Evolutionary conservation across 2,329 filamentous ascomycete species (phyloP), one percentile per base, ranked within the genome.

Genomic region (Clarireedia monteithiana): DNA sequence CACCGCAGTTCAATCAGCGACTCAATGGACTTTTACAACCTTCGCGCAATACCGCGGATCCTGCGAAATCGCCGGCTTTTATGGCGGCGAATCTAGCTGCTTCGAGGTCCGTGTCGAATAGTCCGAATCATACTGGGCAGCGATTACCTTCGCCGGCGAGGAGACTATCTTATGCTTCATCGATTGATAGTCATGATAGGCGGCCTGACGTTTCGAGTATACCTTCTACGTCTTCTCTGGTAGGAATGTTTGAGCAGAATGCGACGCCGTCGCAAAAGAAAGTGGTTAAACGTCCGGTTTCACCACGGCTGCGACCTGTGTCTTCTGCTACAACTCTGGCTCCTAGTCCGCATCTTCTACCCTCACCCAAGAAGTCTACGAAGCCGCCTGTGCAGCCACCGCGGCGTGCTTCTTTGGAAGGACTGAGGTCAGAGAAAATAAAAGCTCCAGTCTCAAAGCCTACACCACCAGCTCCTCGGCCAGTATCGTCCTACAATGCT

Each of bases 181-280:
- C 34, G 10, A 15, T 40, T 20, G 51, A 54, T 9, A 49, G 44
- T 39, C 17, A 5, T 34, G 51, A 54, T 24, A 54, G 51, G 34
- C 38, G 51, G 9, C 36, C 47, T 24, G 51, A 54, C 30, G 24
- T 54, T 24, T 48, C 51, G 1, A 74, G 82, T 5, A 84, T 87
- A 50, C 73, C 79, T 24, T 77, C 85, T 0, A 85, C 85, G 0
- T 81, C 75, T 3, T 80, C 83, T 4, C 73, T 89, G 20, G 84
- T 89, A 53, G 80, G 80, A 40, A 77, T 88, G 72, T 89, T 89
- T 62, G 86, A 91, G 70, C 74, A 77, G 60, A 76, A 72, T 44
- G 59, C 45, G 17, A 57, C 58, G 46, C 52, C 60, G 45, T 38
- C 15, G 26, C 50, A 38, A 44, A 48, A 30, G 17, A 34, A n/a